Evolutionary conservation across 1,284 basidiomycete species (phyloP).

Genomic region (Moesziomyces parantarcticus): DNA sequence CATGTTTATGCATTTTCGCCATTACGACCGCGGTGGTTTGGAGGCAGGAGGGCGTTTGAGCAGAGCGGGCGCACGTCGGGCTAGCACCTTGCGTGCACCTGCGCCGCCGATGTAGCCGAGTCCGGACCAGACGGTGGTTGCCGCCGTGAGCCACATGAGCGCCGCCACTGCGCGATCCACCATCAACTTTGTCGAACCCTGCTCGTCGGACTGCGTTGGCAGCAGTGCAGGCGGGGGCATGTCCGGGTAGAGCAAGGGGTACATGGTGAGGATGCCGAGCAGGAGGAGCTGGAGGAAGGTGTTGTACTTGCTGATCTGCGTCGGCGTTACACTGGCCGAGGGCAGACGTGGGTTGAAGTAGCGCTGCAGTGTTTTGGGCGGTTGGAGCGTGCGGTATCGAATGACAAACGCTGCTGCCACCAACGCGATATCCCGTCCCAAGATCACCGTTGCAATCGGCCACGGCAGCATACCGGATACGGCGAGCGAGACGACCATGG

Average conservation of each 20-base stretch:
- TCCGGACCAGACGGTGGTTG: conserved; percentile 91
- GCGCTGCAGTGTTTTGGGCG: conserved; percentile 86
- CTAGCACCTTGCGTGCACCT: conserved; percentile 30
- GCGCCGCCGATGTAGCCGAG: conserved; percentile 77
- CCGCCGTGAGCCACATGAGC: conserved; percentile 81
- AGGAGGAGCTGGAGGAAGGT: conserved; percentile 89
- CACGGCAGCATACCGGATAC: conserved; percentile 85
- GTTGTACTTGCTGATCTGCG: conserved; percentile 75
- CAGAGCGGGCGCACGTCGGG: conserved; percentile 6
- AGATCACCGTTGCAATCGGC: conserved; percentile 83
- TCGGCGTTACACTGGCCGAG: conserved; percentile 91
- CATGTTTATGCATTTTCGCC: neutral
- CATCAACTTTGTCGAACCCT: conserved; percentile 10
- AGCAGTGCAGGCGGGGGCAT: conserved; percentile 22
- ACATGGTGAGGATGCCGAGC: conserved; percentile 87
- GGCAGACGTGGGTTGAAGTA: conserved; percentile 97
- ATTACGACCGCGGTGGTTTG: neutral
- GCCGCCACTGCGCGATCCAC: conserved; percentile 58
- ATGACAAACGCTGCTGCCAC: conserved; percentile 93
- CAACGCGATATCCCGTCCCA: conserved; percentile 88
- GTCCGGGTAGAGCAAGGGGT: conserved; percentile 76
- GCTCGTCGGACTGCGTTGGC: neutral
- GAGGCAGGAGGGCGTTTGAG: neutral
- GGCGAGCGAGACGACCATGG: conserved; percentile 85
- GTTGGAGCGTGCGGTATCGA: conserved; percentile 86